Conservation (phyloP, 129 eudicot genomes). For the Logfia minima region DNA sequence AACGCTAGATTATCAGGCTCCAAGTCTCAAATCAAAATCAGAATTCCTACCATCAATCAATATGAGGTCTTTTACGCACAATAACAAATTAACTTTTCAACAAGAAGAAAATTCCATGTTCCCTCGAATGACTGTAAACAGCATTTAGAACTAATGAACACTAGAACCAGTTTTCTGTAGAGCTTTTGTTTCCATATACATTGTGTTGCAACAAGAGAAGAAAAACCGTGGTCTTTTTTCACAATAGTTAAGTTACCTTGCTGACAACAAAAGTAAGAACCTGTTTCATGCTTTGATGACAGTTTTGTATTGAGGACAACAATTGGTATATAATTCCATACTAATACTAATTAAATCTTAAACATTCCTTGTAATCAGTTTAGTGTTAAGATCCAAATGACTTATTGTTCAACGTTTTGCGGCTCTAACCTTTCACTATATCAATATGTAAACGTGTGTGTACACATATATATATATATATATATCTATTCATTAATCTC, state of each 20-base stretch:
- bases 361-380: background rate
- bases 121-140: background rate
- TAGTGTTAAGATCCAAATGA: no score
- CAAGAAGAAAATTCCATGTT: background rate
- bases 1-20: background rate
- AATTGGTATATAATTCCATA: background rate
- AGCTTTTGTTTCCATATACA: background rate
- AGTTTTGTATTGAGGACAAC: background rate
- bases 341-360: no score
- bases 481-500: no score
- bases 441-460: no score
- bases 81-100: background rate
- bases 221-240: background rate
- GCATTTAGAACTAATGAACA: background rate
- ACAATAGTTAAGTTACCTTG: background rate
- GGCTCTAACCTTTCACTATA: background rate
- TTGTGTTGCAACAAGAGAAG: background rate
- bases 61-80: background rate
- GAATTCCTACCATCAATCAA: conserved; percentile 1
- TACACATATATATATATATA: no score
- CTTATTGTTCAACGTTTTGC: background rate
- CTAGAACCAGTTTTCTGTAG: background rate
- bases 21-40: background rate
- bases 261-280: background rate
- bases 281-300: background rate